Percentiles rank a stretch among this genome's conserved stretches.
These are phyloP conservation scores for Claviceps fusiformis DNA, from an alignment of 2,329 filamentous ascomycete species.

Conservation along the genomic window DNA sequence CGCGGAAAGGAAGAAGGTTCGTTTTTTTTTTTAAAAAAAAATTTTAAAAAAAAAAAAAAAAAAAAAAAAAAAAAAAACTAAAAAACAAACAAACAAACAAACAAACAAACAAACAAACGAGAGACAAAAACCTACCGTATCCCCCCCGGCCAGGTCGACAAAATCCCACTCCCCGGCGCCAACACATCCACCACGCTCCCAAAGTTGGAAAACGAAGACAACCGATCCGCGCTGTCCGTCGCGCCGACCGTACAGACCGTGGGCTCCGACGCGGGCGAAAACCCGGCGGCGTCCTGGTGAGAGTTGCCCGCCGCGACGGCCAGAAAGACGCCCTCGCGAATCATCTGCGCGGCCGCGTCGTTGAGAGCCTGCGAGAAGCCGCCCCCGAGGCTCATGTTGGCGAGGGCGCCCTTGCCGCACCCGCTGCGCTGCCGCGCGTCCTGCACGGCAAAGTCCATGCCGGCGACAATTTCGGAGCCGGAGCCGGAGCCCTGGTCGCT, in stretches of 20 bases:
- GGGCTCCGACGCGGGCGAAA: constrained; percentile 33
- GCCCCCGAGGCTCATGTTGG: constrained; percentile 45
- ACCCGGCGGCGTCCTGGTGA: constrained; percentile 26
- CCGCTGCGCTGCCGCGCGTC: constrained; percentile 21
- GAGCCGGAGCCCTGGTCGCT: constrained; percentile 17
- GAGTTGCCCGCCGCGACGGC: constrained; percentile 43
- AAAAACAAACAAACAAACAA: background rate
- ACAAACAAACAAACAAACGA: background rate
- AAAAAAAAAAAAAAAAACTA: background rate
- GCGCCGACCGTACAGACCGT: constrained; percentile 42
- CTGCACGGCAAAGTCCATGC: constrained; percentile 28
- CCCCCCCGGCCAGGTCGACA: constrained; percentile 32
- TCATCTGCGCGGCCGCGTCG: constrained; percentile 32
- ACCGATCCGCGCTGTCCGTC: constrained; percentile 23
- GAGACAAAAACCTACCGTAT: constrained; percentile 11
- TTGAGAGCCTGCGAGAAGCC: constrained; percentile 32
- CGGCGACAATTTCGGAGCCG: constrained; percentile 23
- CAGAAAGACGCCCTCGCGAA: constrained; percentile 34
- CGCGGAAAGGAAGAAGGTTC: too few species aligned
- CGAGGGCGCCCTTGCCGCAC: constrained; percentile 32
- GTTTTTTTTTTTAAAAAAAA: too few species aligned
- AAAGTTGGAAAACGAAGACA: constrained; percentile 38
- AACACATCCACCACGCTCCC: constrained; percentile 35
- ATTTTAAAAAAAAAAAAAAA: constrained; percentile 2
- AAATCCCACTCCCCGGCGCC: constrained; percentile 32